Evolutionary conservation across 495 filamentous ascomycete species (phyloP).

Genomic region (Sporormia fimetaria): DNA sequence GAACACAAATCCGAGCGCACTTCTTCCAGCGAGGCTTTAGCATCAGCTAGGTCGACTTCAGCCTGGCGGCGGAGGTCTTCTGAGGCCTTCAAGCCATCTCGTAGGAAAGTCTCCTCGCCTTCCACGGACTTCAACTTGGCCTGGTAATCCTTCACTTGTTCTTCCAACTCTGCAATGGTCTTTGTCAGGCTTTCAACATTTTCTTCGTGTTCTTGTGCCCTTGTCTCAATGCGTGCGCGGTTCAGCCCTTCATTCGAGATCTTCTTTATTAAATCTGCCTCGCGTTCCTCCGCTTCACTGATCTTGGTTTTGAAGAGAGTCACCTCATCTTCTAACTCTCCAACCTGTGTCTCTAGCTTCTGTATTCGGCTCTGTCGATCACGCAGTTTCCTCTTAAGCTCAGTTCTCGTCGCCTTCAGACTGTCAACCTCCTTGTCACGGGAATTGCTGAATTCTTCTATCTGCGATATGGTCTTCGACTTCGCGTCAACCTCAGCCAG

Average conservation of each 20-base stretch:
- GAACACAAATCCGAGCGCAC: too few relatives aligned
- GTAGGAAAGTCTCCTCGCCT: constrained; percentile 6
- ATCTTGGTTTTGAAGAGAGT: neutral
- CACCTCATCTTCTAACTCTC: constrained; percentile 12
- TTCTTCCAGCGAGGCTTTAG: neutral
- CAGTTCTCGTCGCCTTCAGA: constrained; percentile 5
- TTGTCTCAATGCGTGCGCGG: neutral
- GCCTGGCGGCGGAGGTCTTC: constrained; percentile 2
- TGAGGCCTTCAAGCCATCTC: constrained; percentile 5
- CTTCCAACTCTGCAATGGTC: constrained; percentile 7
- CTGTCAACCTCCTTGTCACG: constrained; percentile 2
- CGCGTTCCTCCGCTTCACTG: neutral
- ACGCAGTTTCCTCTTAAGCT: constrained; percentile 7
- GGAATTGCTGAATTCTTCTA: constrained; percentile 1
- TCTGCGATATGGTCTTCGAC: constrained; percentile 9
- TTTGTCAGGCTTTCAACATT: constrained; percentile 3
- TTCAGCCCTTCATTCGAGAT: constrained; percentile 2
- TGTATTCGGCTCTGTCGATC: constrained; percentile 3
- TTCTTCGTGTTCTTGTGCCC: neutral
- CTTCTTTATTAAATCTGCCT: constrained; percentile 1
- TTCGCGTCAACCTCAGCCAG: constrained; percentile 12
- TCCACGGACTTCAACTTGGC: constrained; percentile 6
- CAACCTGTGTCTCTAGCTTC: constrained; percentile 8
- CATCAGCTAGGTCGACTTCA: constrained; percentile 9
- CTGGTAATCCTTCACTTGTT: constrained; percentile 12